Evolutionary conservation across 2,329 filamentous ascomycete species (phyloP), one percentile per base, ranked within the genome.

Genomic region (Allantophomopsis lycopodina): DNA sequence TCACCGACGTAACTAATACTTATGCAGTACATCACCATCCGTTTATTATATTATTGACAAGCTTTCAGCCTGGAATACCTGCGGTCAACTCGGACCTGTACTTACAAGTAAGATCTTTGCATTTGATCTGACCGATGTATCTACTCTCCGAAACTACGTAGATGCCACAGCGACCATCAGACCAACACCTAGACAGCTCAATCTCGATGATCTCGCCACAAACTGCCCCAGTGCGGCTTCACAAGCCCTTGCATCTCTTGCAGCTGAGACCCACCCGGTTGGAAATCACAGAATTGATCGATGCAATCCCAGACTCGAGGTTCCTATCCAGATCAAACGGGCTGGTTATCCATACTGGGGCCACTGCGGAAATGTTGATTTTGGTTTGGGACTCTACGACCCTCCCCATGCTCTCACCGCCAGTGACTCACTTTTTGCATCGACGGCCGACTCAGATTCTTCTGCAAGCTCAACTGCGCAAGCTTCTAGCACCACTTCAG

Each of bases 1-100:
- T n/a, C n/a, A n/a, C n/a, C n/a, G n/a, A n/a, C n/a, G n/a, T n/a
- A n/a, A n/a, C n/a, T n/a, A n/a, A n/a, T n/a, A n/a, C n/a, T n/a
- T n/a, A n/a, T n/a, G n/a, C n/a, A 61, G 58, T 43, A 57, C 55
- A 7, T 59, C 53, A 1, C 59, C 59, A 2, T 60, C 58, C 5
- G 54, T 62, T 31, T 62, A 62, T 47, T 51, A 59, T 42, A 42
- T 57, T 15, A 55, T 62, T 39, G 54, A 56, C 31, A 57, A 53
- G 10, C 55, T 58, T 8, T 46, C 41, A 12, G 59, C 56, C 36
- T 51, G 43, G 44, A 59, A 61, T 46, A 46, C 46, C 5, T 40
- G 48, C 8, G 52, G 50, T 16, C 40, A 48, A 7, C 45, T 44
- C 0, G 57, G 56, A 0, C 57, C 58, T 6, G 46, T 51, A 0